Base-by-base conservation (phyloP, 2,329 filamentous ascomycete genomes). In the Phyllosticta citrichinensis region DNA sequence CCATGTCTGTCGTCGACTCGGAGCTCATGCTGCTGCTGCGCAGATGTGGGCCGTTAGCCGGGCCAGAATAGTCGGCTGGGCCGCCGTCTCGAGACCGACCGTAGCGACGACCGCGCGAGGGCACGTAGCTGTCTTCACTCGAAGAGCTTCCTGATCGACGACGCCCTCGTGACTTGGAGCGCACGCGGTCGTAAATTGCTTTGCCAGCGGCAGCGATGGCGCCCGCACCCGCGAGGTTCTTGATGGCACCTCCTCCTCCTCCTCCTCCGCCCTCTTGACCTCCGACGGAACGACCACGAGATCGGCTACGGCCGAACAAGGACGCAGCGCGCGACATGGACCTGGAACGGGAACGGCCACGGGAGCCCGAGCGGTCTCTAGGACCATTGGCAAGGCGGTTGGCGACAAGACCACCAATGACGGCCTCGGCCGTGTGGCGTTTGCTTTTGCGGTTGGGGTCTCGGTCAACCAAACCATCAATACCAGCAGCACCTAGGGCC, bases 331-430 rank as follows among this genome's bases (percentile, higher is more conserved):
- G 83, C 62, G 87, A 89, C 54, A 85, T 84, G 65, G 87, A 90
- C 55, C 87, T 81, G 17, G 68, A 63, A 27, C 64, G 64, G 40
- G 69, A 72, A 55, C 68, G 65, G 67, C 74, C 70, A 57, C 71
- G 73, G 82, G 86, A 77, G 80, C 84, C 69, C 80, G 85, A 71
- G 84, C 87, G 69, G 82, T 83, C 73, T 79, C 83, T 76, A 80
- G 88, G 84, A 20, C 92, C 92, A 69, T 96, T 92, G 71, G 96
- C 83, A 63, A 96, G 77, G 60, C 89, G 87, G 75, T 91, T 96
- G 53, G 90, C 88, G 33, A 93, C 84, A 54, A 97, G 82, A 73
- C 93, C 93, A 69, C 91, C 92, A 63, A 97, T 83, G 60, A 95
- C 91, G 47, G 92, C 89, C 73, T 96, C 90, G 51, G 91, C 80